phyloP scores from a whole-genome alignment of 495 filamentous ascomycete genomes.

The Rhypophila decipiens region DNA sequence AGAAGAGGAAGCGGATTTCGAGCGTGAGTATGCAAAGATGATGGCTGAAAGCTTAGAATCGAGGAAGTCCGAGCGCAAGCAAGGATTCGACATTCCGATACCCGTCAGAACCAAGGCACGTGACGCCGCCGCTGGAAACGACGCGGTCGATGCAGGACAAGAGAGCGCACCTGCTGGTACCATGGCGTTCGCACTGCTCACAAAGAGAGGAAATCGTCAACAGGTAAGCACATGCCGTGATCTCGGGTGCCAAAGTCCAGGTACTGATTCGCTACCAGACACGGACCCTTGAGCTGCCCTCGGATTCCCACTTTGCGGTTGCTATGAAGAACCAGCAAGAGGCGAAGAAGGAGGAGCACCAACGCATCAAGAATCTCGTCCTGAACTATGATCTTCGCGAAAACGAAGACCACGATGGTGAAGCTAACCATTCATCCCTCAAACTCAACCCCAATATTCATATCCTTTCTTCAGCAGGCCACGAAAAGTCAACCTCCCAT shows the following conservation, averaged over 20 bases:
- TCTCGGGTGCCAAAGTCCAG: too few species aligned
- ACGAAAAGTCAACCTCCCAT: slow-evolving; percentile 42
- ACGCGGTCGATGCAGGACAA: slow-evolving; percentile 35
- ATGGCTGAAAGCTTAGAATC: slow-evolving; percentile 96
- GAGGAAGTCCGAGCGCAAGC: slow-evolving; percentile 88
- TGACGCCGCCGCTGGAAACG: slow-evolving; percentile 32
- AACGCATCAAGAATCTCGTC: slow-evolving; percentile 95
- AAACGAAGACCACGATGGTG: slow-evolving; percentile 69
- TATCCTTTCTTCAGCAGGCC: slow-evolving; percentile 30
- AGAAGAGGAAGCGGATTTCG: slow-evolving; percentile 93
- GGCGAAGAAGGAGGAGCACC: slow-evolving; percentile 91
- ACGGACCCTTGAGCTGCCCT: slow-evolving; percentile 87
- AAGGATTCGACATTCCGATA: slow-evolving; percentile 85
- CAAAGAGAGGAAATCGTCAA: slow-evolving; percentile 92
- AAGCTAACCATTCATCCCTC: slow-evolving; percentile 37
- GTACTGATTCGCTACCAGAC: slow-evolving; percentile 50
- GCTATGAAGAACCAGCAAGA: slow-evolving; percentile 94
- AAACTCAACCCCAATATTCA: slow-evolving; percentile 40
- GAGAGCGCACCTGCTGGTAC: slow-evolving; percentile 30
- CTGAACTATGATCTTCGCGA: slow-evolving; percentile 90
- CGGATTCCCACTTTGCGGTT: slow-evolving; percentile 88
- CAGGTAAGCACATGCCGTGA: slow-evolving; percentile 69
- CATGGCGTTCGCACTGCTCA: slow-evolving; percentile 94
- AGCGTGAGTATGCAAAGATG: slow-evolving; percentile 96
- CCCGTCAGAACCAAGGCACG: slow-evolving; percentile 75